Evolutionary conservation across 495 filamentous ascomycete species (phyloP), one percentile per base, ranked within the genome.

Genomic region (Neurospora sp.): DNA sequence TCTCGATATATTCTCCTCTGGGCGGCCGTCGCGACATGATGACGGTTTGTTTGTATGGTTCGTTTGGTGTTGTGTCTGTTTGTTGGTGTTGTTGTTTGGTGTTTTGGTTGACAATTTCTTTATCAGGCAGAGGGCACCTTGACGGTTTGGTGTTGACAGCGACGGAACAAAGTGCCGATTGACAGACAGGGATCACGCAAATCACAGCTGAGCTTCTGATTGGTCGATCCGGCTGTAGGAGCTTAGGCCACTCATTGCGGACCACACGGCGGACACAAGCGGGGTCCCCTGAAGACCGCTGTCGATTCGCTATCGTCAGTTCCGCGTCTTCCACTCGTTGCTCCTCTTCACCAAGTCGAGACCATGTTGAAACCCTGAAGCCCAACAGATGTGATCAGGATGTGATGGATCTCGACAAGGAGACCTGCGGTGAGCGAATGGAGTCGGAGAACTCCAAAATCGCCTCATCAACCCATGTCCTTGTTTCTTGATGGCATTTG

Each of bases 1-100:
- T 98, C 80, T 98, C 94, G 71, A 98, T 97, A 79, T 97, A 98
- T 82, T 98, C 94, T 78, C 93, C 92, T 79, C 93, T 94, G 9
- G 85, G 86, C 44, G 87, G 88, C 78, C 94, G 93, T 69, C 90
- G 88, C 71, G 92, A 91, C 92, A 94, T 94, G 16, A 73, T 83
- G 74, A 75, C 48, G 72, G 70, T 72, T 31, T 73, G 31, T 73
- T 27, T 35, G 40, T 40, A 7, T 6, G 22, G 0, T 73, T 41
- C 1, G 41, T 46, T 68, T 22, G 6, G 42, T 46, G 7, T 69
- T 5, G 40, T 59, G 27, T 61, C 1, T 27, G 22, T 61, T 61
- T 61, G 53, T 27, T 61, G 27, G 12, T 35, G 6, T 31, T 61
- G 53, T 35, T 37, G 53, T 66, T 66, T 66, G 53, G 27, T 66